These are phyloP conservation scores for Cyberlindnera euphorbiiphila DNA, from an alignment of 805 yeast genomes.

Conservation along the genomic window DNA sequence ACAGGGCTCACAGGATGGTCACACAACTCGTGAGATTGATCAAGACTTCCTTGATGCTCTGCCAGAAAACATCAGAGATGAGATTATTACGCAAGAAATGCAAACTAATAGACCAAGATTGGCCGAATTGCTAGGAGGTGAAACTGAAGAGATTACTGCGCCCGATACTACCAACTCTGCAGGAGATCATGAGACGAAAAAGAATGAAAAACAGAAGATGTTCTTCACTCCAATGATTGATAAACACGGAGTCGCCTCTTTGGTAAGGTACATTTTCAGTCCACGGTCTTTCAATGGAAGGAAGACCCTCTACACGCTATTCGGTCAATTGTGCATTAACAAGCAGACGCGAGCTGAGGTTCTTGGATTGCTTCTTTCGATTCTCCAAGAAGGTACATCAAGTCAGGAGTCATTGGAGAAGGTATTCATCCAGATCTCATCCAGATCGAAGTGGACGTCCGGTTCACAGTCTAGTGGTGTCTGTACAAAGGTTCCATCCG, in stretches of 20 bases:
- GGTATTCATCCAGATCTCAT: slow-evolving; percentile 53
- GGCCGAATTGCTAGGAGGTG: slow-evolving; percentile 29
- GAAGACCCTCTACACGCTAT: slow-evolving; percentile 59
- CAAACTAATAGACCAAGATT: slow-evolving; percentile 31
- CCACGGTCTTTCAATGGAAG: slow-evolving; percentile 65
- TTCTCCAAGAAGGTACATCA: slow-evolving; percentile 70
- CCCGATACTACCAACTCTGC: slow-evolving; percentile 13
- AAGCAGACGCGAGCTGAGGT: slow-evolving; percentile 78
- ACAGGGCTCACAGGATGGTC: slow-evolving; percentile 43
- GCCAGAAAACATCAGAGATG: slow-evolving; percentile 63
- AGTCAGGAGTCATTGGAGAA: slow-evolving; percentile 59
- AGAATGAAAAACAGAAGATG: slow-evolving; percentile 35
- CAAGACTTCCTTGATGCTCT: slow-evolving; percentile 77
- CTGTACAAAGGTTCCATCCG: slow-evolving; percentile 7
- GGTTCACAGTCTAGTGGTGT: neutral
- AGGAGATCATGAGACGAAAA: slow-evolving; percentile 17
- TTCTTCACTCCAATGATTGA: slow-evolving; percentile 69
- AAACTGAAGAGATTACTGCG: neutral
- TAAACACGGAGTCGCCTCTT: slow-evolving; percentile 66
- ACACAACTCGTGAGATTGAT: slow-evolving; percentile 61
- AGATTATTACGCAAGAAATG: slow-evolving; percentile 53
- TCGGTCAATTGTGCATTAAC: slow-evolving; percentile 65
- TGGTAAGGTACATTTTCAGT: slow-evolving; percentile 65
- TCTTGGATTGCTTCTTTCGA: slow-evolving; percentile 59
- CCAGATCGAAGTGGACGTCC: slow-evolving; percentile 21